Evolutionary conservation across 179 eudicot genomes (phyloP).

Genomic region (Silene noctiflora): DNA sequence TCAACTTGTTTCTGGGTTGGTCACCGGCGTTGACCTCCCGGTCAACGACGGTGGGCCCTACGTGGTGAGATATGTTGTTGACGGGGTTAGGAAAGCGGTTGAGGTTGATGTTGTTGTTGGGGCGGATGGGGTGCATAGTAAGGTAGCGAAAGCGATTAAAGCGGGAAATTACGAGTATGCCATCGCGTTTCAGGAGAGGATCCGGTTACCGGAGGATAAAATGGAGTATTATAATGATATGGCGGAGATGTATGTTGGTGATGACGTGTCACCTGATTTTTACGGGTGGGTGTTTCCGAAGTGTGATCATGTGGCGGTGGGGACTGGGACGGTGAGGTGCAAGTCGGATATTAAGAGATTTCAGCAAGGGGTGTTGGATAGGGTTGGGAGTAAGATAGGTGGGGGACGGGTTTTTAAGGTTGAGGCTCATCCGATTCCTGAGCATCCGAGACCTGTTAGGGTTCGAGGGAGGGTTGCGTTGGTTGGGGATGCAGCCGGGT

Average conservation of each 20-base stretch:
- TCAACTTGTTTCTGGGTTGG: slow-evolving; percentile 47
- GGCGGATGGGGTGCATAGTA: slow-evolving; percentile 85
- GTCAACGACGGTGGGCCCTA: slow-evolving; percentile 40
- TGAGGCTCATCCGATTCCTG: slow-evolving; percentile 95
- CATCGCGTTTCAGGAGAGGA: slow-evolving; percentile 83
- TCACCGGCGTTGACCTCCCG: slow-evolving; percentile 59
- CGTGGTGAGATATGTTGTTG: slow-evolving; percentile 43
- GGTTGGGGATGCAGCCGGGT: slow-evolving; percentile 88
- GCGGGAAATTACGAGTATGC: slow-evolving; percentile 77
- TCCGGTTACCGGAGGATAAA: slow-evolving; percentile 61
- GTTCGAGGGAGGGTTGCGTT: slow-evolving; percentile 76
- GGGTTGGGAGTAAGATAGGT: slow-evolving; percentile 50
- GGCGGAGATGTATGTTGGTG: slow-evolving; percentile 88
- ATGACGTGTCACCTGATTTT: slow-evolving; percentile 86
- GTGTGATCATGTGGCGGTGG: slow-evolving; percentile 92
- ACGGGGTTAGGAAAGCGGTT: slow-evolving; percentile 34
- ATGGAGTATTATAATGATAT: slow-evolving; percentile 77
- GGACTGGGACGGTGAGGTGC: slow-evolving; percentile 68
- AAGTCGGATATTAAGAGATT: slow-evolving; percentile 52
- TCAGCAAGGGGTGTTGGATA: slow-evolving; percentile 50
- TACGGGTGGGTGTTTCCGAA: slow-evolving; percentile 96
- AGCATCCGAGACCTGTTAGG: slow-evolving; percentile 73
- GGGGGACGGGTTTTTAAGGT: slow-evolving; percentile 77
- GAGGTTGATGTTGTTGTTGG: slow-evolving; percentile 76
- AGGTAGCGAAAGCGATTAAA: slow-evolving; percentile 65